Percentiles rank a stretch among this genome's conserved stretches.
Evolutionary conservation across 352 stramenopile species (phyloP).

Genomic region (Pythium phragmiticola): DNA sequence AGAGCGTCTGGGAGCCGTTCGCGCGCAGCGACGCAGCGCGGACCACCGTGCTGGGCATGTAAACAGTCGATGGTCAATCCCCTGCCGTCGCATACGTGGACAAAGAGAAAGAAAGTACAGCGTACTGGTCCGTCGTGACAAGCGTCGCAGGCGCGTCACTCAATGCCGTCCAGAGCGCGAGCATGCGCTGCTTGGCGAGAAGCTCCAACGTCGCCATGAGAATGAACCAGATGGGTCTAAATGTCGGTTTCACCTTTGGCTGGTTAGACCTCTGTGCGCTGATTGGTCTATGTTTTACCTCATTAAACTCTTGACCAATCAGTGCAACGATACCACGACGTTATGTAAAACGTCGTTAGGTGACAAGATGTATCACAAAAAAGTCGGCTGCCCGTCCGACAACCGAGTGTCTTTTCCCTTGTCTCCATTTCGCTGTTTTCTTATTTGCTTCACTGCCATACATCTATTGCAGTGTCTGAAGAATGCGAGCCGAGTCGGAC

Average conservation of each 20-base stretch:
- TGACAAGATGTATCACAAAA: slow-evolving; percentile 9
- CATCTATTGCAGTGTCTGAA: not conserved
- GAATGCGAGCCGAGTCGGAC: slow-evolving; percentile 40
- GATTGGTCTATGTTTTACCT: not conserved
- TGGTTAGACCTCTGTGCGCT: not conserved
- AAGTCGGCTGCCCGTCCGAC: slow-evolving; percentile 12
- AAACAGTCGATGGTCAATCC: not conserved
- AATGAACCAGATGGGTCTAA: not conserved
- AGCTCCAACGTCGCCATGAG: slow-evolving; percentile 20
- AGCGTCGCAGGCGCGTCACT: slow-evolving; percentile 33
- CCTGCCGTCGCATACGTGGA: not conserved
- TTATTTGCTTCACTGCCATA: too few species aligned
- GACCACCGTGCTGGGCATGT: slow-evolving; percentile 42
- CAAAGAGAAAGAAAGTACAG: not conserved
- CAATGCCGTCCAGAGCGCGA: slow-evolving; percentile 51
- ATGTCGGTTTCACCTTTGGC: not conserved
- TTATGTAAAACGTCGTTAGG: slow-evolving; percentile 3
- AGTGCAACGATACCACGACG: too few species aligned
- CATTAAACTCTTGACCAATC: too few species aligned
- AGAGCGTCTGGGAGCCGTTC: slow-evolving; percentile 71
- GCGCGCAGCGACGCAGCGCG: slow-evolving; percentile 34
- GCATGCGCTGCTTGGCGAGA: slow-evolving; percentile 49
- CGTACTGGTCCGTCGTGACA: slow-evolving; percentile 52
- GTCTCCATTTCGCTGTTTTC: not conserved
- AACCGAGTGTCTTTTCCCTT: not conserved